phyloP scores from a whole-genome alignment of 495 filamentous ascomycete species.

The Aspergillus sparsus region DNA sequence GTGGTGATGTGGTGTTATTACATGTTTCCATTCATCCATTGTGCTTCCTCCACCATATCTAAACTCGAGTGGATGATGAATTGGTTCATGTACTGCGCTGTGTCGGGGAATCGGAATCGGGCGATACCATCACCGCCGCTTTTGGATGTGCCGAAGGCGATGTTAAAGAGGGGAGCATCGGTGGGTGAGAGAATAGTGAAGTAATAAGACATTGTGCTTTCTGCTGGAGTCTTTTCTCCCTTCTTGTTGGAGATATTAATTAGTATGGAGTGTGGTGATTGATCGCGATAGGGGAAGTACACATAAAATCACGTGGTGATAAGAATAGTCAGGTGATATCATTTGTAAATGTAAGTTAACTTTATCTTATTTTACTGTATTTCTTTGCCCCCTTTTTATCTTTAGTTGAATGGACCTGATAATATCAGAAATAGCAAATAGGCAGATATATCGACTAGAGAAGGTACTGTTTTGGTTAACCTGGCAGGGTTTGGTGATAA shows the following conservation, averaged over 20 bases:
- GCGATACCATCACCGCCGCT: slow-evolving; percentile 88
- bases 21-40: slow-evolving; percentile 84
- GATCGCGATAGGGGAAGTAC: background rate
- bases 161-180: slow-evolving; percentile 92
- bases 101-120: slow-evolving; percentile 72
- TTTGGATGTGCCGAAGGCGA: slow-evolving; percentile 95
- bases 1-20: slow-evolving; percentile 36
- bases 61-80: slow-evolving; percentile 92
- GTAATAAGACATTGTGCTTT: slow-evolving; percentile 81
- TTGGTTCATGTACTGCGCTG: slow-evolving; percentile 91
- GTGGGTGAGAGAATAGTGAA: slow-evolving; percentile 92
- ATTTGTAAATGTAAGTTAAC: no score
- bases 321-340: slow-evolving; percentile 14
- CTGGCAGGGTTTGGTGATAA: no score
- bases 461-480: no score
- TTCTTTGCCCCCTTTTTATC: no score
- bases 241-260: background rate
- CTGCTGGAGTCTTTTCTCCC: background rate
- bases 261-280: no score
- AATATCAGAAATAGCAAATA: no score
- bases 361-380: no score
- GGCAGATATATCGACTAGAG: no score
- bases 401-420: no score
- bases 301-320: slow-evolving; percentile 25
- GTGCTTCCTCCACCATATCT: slow-evolving; percentile 92